These are phyloP conservation scores for Toxicodendron radicans DNA, from an alignment of 345 rosid genomes.

Conservation along the genomic window DNA sequence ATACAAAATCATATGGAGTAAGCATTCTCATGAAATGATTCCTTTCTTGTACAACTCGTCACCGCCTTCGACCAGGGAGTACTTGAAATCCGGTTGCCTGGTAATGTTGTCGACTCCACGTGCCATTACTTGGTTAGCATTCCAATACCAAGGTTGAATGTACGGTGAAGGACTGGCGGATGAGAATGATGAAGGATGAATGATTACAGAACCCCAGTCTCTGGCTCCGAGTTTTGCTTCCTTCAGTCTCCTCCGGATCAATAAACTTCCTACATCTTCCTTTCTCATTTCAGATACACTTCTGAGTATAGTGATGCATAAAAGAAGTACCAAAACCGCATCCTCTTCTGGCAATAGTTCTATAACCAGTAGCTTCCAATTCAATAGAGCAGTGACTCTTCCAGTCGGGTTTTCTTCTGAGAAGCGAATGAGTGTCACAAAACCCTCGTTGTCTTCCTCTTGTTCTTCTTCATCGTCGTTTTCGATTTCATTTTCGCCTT, in stretches of 20 bases:
- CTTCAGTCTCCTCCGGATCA: constrained; percentile 59
- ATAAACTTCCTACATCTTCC: constrained; percentile 65
- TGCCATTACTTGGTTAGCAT: constrained; percentile 48
- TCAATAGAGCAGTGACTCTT: constrained; percentile 73
- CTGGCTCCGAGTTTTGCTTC: constrained; percentile 67
- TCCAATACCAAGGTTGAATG: constrained; percentile 73
- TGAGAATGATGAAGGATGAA: constrained; percentile 37
- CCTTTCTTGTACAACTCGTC: constrained; percentile 67
- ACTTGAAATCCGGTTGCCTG: constrained; percentile 43
- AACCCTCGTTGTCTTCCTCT: constrained; percentile 36
- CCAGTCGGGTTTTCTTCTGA: constrained; percentile 60
- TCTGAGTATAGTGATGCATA: constrained; percentile 64
- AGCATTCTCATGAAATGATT: constrained; percentile 41
- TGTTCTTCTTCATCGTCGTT: too few relatives aligned
- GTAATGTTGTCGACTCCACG: constrained; percentile 30
- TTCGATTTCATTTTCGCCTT: background rate
- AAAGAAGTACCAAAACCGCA: constrained; percentile 56
- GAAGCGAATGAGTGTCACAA: constrained; percentile 60
- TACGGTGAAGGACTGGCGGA: constrained; percentile 34
- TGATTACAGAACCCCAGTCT: constrained; percentile 79
- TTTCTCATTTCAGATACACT: constrained; percentile 65
- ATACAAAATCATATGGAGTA: background rate
- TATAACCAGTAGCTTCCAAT: constrained; percentile 71
- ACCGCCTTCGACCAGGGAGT: constrained; percentile 68
- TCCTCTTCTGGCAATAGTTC: constrained; percentile 81